Percentiles rank a stretch among this genome's conserved stretches.
Evolutionary conservation across 2,329 filamentous ascomycete genomes (phyloP).

Genomic region (Stachybotrys elegans): DNA sequence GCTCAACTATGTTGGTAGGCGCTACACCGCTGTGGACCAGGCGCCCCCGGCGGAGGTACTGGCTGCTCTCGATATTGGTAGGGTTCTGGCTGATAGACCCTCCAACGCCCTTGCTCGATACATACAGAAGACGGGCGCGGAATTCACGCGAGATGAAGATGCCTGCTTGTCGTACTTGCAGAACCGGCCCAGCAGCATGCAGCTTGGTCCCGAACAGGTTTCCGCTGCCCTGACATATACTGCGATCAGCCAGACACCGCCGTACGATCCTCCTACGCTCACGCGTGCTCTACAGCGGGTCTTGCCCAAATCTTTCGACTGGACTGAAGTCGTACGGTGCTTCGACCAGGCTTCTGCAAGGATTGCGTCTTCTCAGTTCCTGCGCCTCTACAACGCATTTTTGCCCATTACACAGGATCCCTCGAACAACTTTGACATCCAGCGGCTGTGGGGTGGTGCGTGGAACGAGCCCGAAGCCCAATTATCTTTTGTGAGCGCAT

Average conservation of each 20-base stretch:
- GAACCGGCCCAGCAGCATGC: constrained; percentile 46
- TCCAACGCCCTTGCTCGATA: constrained; percentile 55
- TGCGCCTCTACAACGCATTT: constrained; percentile 74
- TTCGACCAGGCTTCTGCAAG: constrained; percentile 78
- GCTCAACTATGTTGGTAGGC: constrained; percentile 58
- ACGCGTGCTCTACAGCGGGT: constrained; percentile 59
- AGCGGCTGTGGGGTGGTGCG: constrained; percentile 81
- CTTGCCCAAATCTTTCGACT: constrained; percentile 58
- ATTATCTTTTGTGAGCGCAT: constrained; percentile 88
- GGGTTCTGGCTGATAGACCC: constrained; percentile 56
- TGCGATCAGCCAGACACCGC: constrained; percentile 51
- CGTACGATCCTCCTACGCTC: constrained; percentile 47
- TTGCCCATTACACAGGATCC: constrained; percentile 61
- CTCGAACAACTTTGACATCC: constrained; percentile 63
- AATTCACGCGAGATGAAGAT: constrained; percentile 72
- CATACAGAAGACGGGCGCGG: constrained; percentile 70
- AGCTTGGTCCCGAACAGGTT: constrained; percentile 76
- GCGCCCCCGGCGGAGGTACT: constrained; percentile 67
- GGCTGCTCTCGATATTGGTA: constrained; percentile 63
- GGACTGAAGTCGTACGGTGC: constrained; percentile 67
- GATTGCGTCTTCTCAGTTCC: constrained; percentile 74
- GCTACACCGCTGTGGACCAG: constrained; percentile 61
- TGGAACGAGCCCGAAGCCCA: constrained; percentile 88
- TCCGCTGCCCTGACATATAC: constrained; percentile 70
- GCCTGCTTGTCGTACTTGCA: constrained; percentile 52